phyloP scores from a whole-genome alignment of 2,329 filamentous ascomycete genomes.

The Endothia cerciana region DNA sequence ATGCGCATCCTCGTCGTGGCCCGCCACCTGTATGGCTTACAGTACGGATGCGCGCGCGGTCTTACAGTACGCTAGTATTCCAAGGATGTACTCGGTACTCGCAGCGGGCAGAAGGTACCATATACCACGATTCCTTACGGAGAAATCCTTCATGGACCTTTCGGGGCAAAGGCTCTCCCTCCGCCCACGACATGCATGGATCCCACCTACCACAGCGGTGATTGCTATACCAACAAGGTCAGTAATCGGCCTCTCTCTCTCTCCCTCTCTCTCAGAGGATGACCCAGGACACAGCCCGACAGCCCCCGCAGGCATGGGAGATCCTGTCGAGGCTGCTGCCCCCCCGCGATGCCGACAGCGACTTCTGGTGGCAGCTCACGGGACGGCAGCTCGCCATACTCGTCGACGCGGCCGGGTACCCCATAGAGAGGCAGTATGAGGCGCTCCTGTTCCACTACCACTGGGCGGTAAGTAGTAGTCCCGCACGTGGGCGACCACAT shows the following conservation, averaged over 20 bases:
- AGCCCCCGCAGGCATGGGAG: neutral
- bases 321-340: neutral
- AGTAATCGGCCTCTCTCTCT: no score
- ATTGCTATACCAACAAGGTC: no score
- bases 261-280: no score
- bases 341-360: neutral
- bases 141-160: no score
- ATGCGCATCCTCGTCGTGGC: neutral
- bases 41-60: neutral
- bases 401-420: neutral
- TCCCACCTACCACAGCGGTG: no score
- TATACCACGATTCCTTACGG: no score
- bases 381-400: neutral
- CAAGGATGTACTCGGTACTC: neutral
- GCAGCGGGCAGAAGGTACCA: neutral
- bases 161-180: no score
- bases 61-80: neutral
- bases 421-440: constrained; percentile 4
- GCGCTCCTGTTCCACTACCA: constrained; percentile 3
- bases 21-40: neutral
- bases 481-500: neutral
- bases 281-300: neutral
- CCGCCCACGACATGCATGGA: no score
- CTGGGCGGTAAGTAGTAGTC: neutral
- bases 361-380: constrained; percentile 7